A percentile compares a stretch with the other conserved stretches of the same genome.
These are phyloP conservation scores for Aspergillus ostianus DNA, from an alignment of 495 filamentous ascomycete species.

Conservation along the genomic window DNA sequence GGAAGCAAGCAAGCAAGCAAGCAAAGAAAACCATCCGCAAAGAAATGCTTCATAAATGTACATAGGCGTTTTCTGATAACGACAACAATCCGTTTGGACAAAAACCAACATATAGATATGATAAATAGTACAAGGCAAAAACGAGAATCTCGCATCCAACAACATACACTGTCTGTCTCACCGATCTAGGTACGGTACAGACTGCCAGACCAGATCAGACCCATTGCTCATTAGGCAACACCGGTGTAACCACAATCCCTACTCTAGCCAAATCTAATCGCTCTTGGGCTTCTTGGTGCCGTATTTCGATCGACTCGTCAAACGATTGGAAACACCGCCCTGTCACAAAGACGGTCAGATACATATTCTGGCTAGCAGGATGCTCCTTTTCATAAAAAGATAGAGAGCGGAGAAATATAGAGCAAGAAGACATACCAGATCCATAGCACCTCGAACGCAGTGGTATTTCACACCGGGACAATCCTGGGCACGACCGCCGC, in stretches of 20 bases:
- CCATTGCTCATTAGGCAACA: too few relatives aligned
- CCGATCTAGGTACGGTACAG: background rate
- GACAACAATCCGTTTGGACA: constrained; percentile 9
- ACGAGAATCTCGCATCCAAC: background rate
- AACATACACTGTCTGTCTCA: too few relatives aligned
- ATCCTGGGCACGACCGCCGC: constrained; percentile 90
- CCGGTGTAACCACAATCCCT: constrained; percentile 4
- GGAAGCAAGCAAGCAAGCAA: too few relatives aligned
- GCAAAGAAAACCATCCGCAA: background rate
- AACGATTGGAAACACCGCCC: constrained; percentile 86
- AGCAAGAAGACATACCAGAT: constrained; percentile 69
- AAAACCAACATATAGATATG: background rate
- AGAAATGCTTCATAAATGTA: constrained; percentile 14
- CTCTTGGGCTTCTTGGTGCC: constrained; percentile 97
- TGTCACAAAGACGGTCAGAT: constrained; percentile 36
- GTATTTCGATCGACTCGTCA: constrained; percentile 88
- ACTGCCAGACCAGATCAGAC: background rate
- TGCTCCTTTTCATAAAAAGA: too few relatives aligned
- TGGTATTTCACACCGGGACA: constrained; percentile 98
- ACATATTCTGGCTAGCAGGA: background rate
- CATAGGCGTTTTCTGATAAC: constrained; percentile 17
- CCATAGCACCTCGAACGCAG: constrained; percentile 85
- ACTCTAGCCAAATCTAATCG: constrained; percentile 25
- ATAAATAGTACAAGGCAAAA: constrained; percentile 6
- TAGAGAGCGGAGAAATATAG: background rate